A percentile compares a stretch with the other conserved stretches of the same genome.
These are phyloP conservation scores for Wickerhamiella nectarea DNA, from an alignment of 805 yeast species.

Conservation along the genomic window DNA sequence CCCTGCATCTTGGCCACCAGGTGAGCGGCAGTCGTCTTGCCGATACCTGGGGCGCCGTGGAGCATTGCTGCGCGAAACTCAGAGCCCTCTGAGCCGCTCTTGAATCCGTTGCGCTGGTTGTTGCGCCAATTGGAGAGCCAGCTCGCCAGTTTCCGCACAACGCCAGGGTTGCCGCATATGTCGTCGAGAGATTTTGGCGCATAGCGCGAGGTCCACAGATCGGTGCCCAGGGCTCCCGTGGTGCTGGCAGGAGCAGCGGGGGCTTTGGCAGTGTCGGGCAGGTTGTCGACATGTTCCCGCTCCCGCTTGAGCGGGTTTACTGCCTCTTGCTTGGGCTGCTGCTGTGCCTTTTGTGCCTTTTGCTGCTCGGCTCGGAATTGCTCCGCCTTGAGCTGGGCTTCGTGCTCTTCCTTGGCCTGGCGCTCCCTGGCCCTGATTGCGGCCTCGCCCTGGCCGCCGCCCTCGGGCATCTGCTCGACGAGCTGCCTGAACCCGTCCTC, in stretches of 20 bases:
- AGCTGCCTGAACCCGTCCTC: constrained; percentile 76
- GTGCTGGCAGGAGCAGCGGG: not conserved
- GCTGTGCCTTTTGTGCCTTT: not conserved
- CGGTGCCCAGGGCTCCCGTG: constrained; percentile 17
- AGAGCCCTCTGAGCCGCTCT: constrained; percentile 43
- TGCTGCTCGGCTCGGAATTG: not conserved
- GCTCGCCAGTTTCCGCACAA: constrained; percentile 44
- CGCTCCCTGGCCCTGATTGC: constrained; percentile 65
- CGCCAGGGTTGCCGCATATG: constrained; percentile 82
- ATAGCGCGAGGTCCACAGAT: constrained; percentile 84
- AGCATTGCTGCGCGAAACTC: constrained; percentile 70
- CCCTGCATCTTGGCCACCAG: constrained; percentile 68
- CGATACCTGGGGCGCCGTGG: constrained; percentile 90
- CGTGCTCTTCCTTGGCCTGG: constrained; percentile 51
- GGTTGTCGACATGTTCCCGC: not conserved
- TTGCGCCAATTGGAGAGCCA: constrained; percentile 76
- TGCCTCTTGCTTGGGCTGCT: not conserved
- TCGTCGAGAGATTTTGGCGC: constrained; percentile 70
- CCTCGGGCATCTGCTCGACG: constrained; percentile 68
- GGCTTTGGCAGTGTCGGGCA: not conserved
- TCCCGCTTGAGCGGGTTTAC: not conserved
- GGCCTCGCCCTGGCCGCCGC: constrained; percentile 74
- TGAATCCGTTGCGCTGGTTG: constrained; percentile 41
- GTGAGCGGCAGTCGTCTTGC: constrained; percentile 86
- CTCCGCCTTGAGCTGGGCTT: constrained; percentile 24